Conservation (phyloP, 495 filamentous ascomycete species). For the Cercophora scortea region DNA sequence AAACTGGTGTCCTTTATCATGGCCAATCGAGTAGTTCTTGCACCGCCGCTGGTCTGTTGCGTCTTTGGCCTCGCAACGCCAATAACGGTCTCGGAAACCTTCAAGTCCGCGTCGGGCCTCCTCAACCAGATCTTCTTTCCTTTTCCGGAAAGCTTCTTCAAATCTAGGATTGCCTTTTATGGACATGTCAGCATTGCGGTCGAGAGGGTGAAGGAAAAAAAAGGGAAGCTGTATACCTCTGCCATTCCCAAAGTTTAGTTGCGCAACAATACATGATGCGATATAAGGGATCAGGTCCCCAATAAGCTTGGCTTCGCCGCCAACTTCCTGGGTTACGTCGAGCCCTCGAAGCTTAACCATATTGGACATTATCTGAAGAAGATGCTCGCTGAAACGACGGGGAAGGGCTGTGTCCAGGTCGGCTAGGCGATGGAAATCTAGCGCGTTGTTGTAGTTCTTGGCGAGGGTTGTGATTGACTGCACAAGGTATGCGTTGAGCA, state of each 20-base stretch:
- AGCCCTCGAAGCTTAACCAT: constrained; percentile 6
- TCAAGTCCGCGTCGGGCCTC: constrained; percentile 13
- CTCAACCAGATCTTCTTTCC: constrained; percentile 6
- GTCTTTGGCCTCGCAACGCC: constrained; percentile 14
- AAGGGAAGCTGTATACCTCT: not conserved
- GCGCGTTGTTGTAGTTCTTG: constrained; percentile 9
- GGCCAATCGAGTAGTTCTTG: constrained; percentile 11
- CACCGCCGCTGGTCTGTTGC: constrained; percentile 6
- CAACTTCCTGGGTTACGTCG: not conserved
- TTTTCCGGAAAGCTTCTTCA: not conserved
- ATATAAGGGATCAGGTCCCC: constrained; percentile 8
- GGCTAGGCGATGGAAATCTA: constrained; percentile 10
- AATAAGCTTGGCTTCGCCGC: constrained; percentile 6
- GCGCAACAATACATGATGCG: constrained; percentile 5
- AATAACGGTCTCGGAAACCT: constrained; percentile 10
- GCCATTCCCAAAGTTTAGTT: not conserved
- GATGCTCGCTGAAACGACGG: constrained; percentile 8
- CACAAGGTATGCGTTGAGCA: constrained; percentile 9
- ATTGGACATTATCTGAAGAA: constrained; percentile 5
- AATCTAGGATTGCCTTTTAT: not conserved
- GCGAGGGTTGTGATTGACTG: constrained; percentile 1
- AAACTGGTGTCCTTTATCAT: constrained; percentile 17
- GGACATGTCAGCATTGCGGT: not conserved
- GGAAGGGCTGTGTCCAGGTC: constrained; percentile 7
- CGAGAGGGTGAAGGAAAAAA: not conserved